phyloP scores from a whole-genome alignment of 2,329 filamentous ascomycete species.

The Talaromyces sp. region DNA sequence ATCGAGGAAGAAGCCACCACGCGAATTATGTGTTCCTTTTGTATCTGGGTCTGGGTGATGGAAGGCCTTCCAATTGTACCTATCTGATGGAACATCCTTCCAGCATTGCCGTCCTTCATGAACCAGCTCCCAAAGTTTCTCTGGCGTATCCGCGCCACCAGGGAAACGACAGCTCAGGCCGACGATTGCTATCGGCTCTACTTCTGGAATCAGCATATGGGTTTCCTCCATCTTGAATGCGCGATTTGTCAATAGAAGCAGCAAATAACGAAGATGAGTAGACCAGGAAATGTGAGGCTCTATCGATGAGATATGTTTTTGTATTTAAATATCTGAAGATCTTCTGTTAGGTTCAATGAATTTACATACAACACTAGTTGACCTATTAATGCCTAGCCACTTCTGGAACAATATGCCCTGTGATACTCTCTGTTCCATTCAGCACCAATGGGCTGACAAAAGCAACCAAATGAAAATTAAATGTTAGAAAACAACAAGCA shows the following conservation, averaged over 20 bases:
- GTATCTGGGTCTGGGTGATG: background rate
- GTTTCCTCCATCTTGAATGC: background rate
- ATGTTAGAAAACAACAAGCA: background rate
- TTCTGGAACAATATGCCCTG: background rate
- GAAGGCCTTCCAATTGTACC: background rate
- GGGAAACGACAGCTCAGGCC: background rate
- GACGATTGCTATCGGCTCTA: conserved; percentile 3
- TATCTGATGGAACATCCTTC: background rate
- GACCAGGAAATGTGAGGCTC: background rate
- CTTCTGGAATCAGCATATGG: background rate
- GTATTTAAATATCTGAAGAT: too few species aligned
- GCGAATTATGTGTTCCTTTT: background rate
- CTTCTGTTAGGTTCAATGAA: background rate
- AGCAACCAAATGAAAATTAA: background rate
- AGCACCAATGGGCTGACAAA: background rate
- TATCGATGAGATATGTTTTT: too few species aligned
- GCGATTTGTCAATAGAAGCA: background rate
- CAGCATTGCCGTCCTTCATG: background rate
- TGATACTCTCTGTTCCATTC: background rate
- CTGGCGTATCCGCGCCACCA: background rate
- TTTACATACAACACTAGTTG: background rate
- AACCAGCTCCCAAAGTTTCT: background rate
- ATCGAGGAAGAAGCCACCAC: background rate
- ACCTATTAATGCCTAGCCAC: background rate
- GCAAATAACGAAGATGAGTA: background rate